Evolutionary conservation across 129 eudicot species (phyloP), one percentile per base, ranked within the genome.

Genomic region (Scalesia atractyloides): DNA sequence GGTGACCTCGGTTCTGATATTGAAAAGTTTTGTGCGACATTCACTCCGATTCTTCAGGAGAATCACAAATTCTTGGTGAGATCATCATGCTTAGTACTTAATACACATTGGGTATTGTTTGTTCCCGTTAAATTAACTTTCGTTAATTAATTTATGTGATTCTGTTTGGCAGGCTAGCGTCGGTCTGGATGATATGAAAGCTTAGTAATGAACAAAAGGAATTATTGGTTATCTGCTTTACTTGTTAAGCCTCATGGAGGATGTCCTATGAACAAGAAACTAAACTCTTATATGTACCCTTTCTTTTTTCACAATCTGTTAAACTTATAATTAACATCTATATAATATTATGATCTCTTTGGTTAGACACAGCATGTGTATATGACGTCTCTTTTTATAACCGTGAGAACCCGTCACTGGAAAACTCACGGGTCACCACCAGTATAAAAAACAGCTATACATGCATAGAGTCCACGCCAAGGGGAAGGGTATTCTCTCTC

Each of bases 11-110:
- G 83, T 33, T 73, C 72, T 9, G 98, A 93, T 64, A 87, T 93
- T 64, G 85, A 86, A 62, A 80, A 80, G 13, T 93, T 93, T 46
- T 84, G 86, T 79, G 60, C 83, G 17, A 74, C 81, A 37, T 93
- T 93, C 70, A 78, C 97, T 15, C 98, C 97, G 0, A 48, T 86
- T 51, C 89, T 93, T 51, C 66, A 68, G 30, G 82, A 86, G 66
- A 90, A 87, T 70, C 97, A 90, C 73, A 90, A 82, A 77, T 93
- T 90, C 81, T 84, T 93, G 95, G 98, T 93, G 73, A 75, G 86
- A 36, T 53, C 46, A 11, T 56, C 64, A 37, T 59, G 20, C 52
- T 80, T 16, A n/a, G 57, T 39, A 66, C n/a, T 59, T 17, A 13
- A 30, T 66, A 18, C 58, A 52, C 39, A 14, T 5, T 3, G 15